A percentile compares a stretch with the other conserved stretches of the same genome.
These are phyloP conservation scores for Marasmius fiardii DNA, from an alignment of 1,284 basidiomycete species.

Conservation along the genomic window DNA sequence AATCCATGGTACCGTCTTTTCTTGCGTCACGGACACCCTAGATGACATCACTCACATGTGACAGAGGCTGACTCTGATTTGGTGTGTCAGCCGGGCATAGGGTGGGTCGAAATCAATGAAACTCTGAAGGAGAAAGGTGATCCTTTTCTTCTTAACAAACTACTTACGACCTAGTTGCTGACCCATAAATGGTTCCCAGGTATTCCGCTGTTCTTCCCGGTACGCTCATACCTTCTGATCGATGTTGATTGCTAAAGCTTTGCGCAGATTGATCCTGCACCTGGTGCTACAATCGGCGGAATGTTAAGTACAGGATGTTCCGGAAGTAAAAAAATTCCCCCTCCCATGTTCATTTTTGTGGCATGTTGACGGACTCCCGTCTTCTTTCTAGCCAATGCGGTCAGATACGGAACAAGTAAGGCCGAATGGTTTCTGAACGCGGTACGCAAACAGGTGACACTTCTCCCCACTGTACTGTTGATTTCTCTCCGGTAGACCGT, in stretches of 20 bases:
- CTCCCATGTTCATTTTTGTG: not conserved
- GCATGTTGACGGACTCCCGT: not conserved
- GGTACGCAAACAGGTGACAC: constrained; percentile 33
- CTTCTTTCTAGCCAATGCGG: constrained; percentile 69
- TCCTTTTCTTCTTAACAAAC: not conserved
- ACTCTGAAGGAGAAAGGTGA: constrained; percentile 61
- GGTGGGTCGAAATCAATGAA: constrained; percentile 87
- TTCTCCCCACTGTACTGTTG: constrained; percentile 5
- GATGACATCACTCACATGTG: constrained; percentile 6
- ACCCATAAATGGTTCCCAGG: constrained; percentile 28
- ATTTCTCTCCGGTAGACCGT: constrained; percentile 56
- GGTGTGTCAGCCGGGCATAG: constrained; percentile 79
- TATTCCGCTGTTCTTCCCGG: constrained; percentile 86
- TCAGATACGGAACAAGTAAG: constrained; percentile 84
- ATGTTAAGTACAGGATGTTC: constrained; percentile 88
- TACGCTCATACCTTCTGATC: constrained; percentile 31
- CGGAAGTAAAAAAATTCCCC: constrained; percentile 46
- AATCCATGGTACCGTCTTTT: constrained; percentile 58
- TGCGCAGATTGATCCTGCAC: constrained; percentile 72
- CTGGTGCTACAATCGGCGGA: constrained; percentile 84
- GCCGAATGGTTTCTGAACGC: constrained; percentile 84
- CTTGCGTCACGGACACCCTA: not conserved
- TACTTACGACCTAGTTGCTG: not conserved
- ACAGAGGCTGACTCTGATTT: constrained; percentile 78
- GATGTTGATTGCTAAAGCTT: not conserved